Conservation (phyloP, 1,284 basidiomycete genomes). For the Anthracocystis panici-leucophaei region DNA sequence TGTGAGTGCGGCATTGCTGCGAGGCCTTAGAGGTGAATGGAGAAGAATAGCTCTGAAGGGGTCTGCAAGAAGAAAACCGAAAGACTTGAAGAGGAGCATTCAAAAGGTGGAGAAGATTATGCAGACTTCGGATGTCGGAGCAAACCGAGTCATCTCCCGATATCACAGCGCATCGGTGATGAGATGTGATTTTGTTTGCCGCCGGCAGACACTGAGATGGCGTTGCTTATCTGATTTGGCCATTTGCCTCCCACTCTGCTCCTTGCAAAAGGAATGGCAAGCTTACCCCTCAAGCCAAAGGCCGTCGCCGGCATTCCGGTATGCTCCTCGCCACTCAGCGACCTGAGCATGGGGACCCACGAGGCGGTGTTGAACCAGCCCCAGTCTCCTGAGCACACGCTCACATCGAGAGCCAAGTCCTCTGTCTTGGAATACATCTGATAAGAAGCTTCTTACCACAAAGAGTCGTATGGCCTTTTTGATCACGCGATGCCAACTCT, state of each 20-base stretch:
- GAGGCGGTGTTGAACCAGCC: too few species aligned
- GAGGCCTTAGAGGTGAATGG: background rate
- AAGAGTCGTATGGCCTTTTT: too few species aligned
- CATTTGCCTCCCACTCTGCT: background rate
- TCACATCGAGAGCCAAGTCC: too few species aligned
- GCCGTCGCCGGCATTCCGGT: constrained; percentile 8
- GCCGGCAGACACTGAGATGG: constrained; percentile 4
- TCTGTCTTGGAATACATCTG: too few species aligned
- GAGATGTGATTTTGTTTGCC: background rate
- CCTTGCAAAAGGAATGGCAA: background rate
- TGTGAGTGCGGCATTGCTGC: constrained; percentile 78
- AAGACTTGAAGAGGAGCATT: background rate
- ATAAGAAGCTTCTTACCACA: too few species aligned
- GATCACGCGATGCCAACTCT: too few species aligned
- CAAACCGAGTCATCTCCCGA: background rate
- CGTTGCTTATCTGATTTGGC: constrained; percentile 28
- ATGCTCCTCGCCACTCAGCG: too few species aligned
- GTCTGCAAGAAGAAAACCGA: background rate
- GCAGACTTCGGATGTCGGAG: constrained; percentile 4
- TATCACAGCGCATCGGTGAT: background rate
- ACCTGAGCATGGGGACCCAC: too few species aligned
- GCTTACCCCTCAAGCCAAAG: constrained; percentile 22
- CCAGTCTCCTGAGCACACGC: too few species aligned
- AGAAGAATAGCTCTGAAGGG: background rate
- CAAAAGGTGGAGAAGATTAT: constrained; percentile 1